Evolutionary conservation across 2,329 filamentous ascomycete species (phyloP).

Genomic region (Fusarium nygamai): DNA sequence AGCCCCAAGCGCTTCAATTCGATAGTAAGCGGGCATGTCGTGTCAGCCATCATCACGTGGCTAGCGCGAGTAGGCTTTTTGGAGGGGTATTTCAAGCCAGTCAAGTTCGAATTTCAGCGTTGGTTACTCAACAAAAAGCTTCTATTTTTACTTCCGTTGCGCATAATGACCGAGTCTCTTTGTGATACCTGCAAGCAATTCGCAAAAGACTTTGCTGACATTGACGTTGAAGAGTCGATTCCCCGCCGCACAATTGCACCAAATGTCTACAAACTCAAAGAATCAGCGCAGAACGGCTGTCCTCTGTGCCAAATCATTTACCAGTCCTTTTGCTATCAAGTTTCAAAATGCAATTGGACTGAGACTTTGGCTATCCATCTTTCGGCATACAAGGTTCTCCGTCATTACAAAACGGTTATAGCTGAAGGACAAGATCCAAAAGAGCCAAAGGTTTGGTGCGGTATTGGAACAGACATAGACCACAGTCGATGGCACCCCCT

Average conservation of each 20-base stretch:
- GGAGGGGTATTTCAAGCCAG: neutral
- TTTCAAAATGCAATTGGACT: neutral
- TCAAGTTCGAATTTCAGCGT: neutral
- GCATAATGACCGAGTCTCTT: neutral
- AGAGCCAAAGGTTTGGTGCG: neutral
- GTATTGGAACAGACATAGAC: neutral
- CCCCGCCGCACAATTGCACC: neutral
- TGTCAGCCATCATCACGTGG: neutral
- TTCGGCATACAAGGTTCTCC: neutral
- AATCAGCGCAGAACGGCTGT: neutral
- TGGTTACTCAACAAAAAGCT: neutral
- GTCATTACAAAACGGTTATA: too few relatives aligned
- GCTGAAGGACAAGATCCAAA: neutral
- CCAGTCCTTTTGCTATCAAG: neutral
- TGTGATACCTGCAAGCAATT: neutral
- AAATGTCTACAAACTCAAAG: neutral
- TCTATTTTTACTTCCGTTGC: neutral
- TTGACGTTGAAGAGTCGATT: neutral
- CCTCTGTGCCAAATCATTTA: neutral
- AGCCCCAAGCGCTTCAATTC: too few relatives aligned
- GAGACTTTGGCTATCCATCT: neutral
- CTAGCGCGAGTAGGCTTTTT: neutral
- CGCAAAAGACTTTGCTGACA: neutral
- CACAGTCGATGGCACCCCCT: neutral
- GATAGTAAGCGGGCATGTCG: neutral